A percentile compares a stretch with the other conserved stretches of the same genome.
Conservation (phyloP, 177 flowering plant genomes). For the Vitis hybrid region DNA sequence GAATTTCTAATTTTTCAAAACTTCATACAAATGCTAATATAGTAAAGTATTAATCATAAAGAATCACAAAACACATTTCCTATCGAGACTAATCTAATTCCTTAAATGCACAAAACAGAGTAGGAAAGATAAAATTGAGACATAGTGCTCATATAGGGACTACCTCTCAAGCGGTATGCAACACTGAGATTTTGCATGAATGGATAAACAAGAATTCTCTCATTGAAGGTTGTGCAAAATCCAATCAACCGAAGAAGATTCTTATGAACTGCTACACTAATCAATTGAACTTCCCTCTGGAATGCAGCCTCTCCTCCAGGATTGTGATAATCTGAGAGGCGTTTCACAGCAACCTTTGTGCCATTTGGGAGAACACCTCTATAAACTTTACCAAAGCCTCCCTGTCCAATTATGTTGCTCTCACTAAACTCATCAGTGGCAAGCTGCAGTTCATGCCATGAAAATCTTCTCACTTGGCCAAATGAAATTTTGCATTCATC, state of each 20-base stretch:
- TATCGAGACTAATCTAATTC: not conserved
- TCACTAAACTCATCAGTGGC: conserved; percentile 86
- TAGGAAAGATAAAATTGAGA: not conserved
- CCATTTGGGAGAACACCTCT: conserved; percentile 66
- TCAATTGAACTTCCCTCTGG: conserved; percentile 76
- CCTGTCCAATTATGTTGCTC: conserved; percentile 78
- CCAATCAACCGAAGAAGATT: conserved; percentile 86
- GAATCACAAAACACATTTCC: not conserved
- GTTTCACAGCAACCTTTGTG: conserved; percentile 80
- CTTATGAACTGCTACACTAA: conserved; percentile 84
- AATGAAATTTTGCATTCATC: conserved; percentile 61
- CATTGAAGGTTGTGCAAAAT: conserved; percentile 74
- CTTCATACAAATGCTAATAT: too few relatives aligned
- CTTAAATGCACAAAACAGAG: not conserved
- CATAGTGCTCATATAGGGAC: not conserved
- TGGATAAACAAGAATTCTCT: conserved; percentile 90
- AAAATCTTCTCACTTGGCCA: conserved; percentile 78
- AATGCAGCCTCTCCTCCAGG: conserved; percentile 98
- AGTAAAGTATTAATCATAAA: not conserved
- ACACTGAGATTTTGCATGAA: conserved; percentile 92
- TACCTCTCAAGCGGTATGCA: conserved; percentile 86
- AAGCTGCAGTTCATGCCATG: conserved; percentile 79
- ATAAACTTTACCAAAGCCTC: conserved; percentile 95
- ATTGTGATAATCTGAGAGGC: conserved; percentile 66
- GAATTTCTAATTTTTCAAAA: too few relatives aligned